Percentiles rank a stretch among this genome's conserved stretches.
Conservation (phyloP, 352 stramenopile species). For the Phytophthora sp. region DNA sequence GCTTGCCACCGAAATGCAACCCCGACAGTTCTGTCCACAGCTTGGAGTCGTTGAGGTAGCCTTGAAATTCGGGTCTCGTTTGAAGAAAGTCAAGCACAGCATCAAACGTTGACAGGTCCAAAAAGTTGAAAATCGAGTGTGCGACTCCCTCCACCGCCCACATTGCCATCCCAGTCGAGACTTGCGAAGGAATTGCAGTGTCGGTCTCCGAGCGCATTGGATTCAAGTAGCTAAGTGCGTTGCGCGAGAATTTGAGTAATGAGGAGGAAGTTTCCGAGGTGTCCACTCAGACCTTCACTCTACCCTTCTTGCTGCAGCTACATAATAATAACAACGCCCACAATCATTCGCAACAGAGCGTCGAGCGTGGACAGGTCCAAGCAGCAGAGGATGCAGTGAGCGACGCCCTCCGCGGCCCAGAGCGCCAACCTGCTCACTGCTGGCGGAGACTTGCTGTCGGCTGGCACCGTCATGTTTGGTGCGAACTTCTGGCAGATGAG, state of each 20-base stretch:
- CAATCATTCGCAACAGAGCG: constrained; percentile 4
- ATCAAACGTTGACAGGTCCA: background rate
- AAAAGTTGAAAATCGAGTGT: background rate
- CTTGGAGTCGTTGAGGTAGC: constrained; percentile 27
- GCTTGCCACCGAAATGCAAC: constrained; percentile 20
- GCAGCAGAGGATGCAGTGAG: constrained; percentile 13
- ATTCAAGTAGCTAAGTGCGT: background rate
- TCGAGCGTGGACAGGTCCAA: constrained; percentile 24
- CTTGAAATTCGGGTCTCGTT: background rate
- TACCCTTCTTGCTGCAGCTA: background rate
- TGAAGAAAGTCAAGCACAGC: background rate
- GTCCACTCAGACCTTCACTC: background rate
- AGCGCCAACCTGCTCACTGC: background rate
- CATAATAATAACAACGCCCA: too few species aligned
- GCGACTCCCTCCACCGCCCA: background rate
- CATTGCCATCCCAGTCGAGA: background rate
- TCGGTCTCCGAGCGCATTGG: background rate
- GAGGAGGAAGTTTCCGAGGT: background rate
- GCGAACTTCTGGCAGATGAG: background rate
- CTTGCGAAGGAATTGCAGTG: background rate
- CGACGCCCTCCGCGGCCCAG: constrained; percentile 21
- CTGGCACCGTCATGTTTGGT: background rate
- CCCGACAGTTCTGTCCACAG: constrained; percentile 39
- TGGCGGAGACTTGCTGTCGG: background rate
- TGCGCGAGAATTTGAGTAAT: background rate